Evolutionary conservation across 2,329 filamentous ascomycete genomes (phyloP), one percentile per base, ranked within the genome.

Genomic region (Xylariaceae sp.): DNA sequence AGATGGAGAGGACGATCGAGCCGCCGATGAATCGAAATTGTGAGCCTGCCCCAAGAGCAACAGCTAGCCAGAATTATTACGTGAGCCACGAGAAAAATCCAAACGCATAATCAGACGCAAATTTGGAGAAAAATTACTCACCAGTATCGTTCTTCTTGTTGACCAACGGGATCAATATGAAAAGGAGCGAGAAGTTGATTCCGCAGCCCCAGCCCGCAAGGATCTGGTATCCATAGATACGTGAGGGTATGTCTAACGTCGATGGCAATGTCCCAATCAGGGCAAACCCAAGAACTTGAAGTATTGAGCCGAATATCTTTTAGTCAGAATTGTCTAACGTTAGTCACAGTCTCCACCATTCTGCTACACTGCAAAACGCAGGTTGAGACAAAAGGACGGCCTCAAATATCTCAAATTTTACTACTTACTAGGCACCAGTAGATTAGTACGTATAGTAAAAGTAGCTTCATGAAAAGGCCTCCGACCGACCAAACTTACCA

Each of bases 21-120:
- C 61, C 46, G 2, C 61, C 61, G 36, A 63, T 62, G n/a, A 57
- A 53, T 14, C 60, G 49, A n/a, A 60, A 59, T 38, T 63, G 61
- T 1, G 45, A 31, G 2, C 50, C 60, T 0, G 59, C 49, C 2
- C 55, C 61, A 46, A 63, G 50, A 1, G 43, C 60, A n/a, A 60
- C 58, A 18, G 59, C 61, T 63, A n/a, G 12, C 10, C 22, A 1
- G 12, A 42, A 12, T 47, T 33, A 14, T 6, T 13, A 2, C 17
- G 42, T 44, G 38, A 47, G 14, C 5, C 5, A 6, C 34, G 22
- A 1, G 1, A 14, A 18, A 14, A 28, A 7, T 6, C 19, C 16
- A 22, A 6, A 33, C 31, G 31, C 2, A 13, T 16, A 9, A 36
- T 18, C 7, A 31, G 22, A n/a, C n/a, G n/a, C n/a, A n/a, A 28